Base-by-base conservation (phyloP, 164 flowering plant species). In the Sedum album region DNA sequence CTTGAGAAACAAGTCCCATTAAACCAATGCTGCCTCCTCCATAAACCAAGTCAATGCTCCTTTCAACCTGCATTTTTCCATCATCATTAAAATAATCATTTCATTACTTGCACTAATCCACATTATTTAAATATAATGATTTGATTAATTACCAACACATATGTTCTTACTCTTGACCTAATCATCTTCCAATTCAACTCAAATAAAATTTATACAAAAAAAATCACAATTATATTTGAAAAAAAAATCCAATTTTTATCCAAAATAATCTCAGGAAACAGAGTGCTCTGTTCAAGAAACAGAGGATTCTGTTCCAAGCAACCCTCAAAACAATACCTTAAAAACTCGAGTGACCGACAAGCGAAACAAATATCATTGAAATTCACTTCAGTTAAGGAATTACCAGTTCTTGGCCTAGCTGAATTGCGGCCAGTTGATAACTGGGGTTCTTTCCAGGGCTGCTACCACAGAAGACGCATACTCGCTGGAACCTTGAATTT, bases 391-490 rank as follows among this genome's bases (percentile, higher is more conserved):
- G 51, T 17, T 5, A 25, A n/a, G 31, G 20, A 31, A 15, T 36
- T 82, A 88, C 96, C 90, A 90, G 77, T 81, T 86, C 80, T 25
- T 82, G 78, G 46, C 83, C 96, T 21, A 90, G 89, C 72, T 90
- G 90, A 70, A 83, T 78, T 31, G 96, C 94, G 10, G 96, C 84
- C 38, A 83, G 79, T 73, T 84, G 94, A 67, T 88, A 90, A 72
- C 81, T 80, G 17, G 89, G 85, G 62, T 82, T 90, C 78, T 86
- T 90, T 31, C 96, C 94, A 0, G 86, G 86, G 68, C 93, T 88
- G 79, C 96, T 88, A 0, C 96, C 96, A 33, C 96, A 87, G 79
- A 87, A 89, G 6, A 87, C 96, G 53, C 93, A 87, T 9, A 86
- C 77, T 67, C 93, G 83, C 55, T 78, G 76, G 83, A 88, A 90